phyloP scores from a whole-genome alignment of 2,329 filamentous ascomycete species.

The Calycina marina region DNA sequence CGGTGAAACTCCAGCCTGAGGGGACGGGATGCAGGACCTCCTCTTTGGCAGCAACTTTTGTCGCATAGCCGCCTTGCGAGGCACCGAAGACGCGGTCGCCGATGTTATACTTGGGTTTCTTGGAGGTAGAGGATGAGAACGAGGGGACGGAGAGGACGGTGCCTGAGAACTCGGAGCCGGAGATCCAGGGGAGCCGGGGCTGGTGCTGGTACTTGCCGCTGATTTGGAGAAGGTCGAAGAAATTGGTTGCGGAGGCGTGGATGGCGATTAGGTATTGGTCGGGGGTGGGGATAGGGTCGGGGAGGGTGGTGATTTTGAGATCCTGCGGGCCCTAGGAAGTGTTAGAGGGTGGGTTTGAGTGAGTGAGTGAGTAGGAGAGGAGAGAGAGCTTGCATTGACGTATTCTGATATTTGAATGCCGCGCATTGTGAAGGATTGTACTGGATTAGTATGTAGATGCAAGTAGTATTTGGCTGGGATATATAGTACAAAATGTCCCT shows the following conservation, averaged over 20 bases:
- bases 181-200: constrained; percentile 71
- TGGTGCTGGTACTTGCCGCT: constrained; percentile 93
- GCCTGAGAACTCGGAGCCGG: constrained; percentile 79
- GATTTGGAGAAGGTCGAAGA: constrained; percentile 94
- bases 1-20: constrained; percentile 64
- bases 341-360: not conserved
- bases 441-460: too few relatives aligned
- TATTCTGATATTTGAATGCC: constrained; percentile 63
- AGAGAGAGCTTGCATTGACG: constrained; percentile 41
- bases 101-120: constrained; percentile 48
- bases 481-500: too few relatives aligned
- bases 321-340: constrained; percentile 56
- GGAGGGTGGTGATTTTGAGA: constrained; percentile 59
- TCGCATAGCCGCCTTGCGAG: constrained; percentile 74
- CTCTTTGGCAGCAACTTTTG: constrained; percentile 55
- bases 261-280: constrained; percentile 79
- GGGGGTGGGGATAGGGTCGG: constrained; percentile 55
- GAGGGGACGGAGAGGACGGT: constrained; percentile 54
- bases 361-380: constrained; percentile 1
- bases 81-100: constrained; percentile 82
- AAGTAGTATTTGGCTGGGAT: too few relatives aligned
- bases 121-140: constrained; percentile 24
- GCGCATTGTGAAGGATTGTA: constrained; percentile 43
- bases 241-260: constrained; percentile 80
- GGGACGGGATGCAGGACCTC: constrained; percentile 58